Evolutionary conservation across 2,329 filamentous ascomycete genomes (phyloP).

Genomic region (Clonostachys rosea): DNA sequence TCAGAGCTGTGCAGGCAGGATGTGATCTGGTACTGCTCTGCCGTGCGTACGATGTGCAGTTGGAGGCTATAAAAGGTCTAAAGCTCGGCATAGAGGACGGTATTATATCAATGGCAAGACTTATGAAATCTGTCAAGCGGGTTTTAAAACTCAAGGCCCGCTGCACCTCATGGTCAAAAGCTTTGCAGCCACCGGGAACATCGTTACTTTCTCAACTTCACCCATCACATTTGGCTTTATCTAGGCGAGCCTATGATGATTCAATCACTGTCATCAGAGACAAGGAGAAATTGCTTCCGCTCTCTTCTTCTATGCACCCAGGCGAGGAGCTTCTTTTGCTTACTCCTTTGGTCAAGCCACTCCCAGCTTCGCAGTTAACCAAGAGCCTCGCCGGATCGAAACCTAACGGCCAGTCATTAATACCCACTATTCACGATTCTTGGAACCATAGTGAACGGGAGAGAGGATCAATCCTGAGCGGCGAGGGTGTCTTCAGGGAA

Average conservation of each 20-base stretch:
- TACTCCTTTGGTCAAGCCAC: constrained; percentile 83
- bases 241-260: constrained; percentile 81
- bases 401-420: constrained; percentile 21
- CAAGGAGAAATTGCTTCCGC: constrained; percentile 76
- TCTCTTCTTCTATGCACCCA: constrained; percentile 75
- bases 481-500: constrained; percentile 88
- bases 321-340: constrained; percentile 87
- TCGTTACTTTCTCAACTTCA: constrained; percentile 75
- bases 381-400: constrained; percentile 59
- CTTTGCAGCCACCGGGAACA: constrained; percentile 80
- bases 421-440: constrained; percentile 43
- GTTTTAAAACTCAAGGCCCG: constrained; percentile 77
- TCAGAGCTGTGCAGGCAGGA: constrained; percentile 95
- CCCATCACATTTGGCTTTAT: constrained; percentile 74
- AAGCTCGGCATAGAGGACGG: constrained; percentile 87
- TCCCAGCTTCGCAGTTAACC: constrained; percentile 84
- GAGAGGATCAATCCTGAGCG: constrained; percentile 72
- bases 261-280: constrained; percentile 93
- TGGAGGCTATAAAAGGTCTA: constrained; percentile 86
- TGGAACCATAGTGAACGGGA: constrained; percentile 53
- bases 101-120: constrained; percentile 76
- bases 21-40: constrained; percentile 90
- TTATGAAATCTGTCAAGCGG: constrained; percentile 74
- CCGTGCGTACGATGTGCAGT: constrained; percentile 80
- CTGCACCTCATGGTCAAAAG: constrained; percentile 88